A percentile compares a stretch with the other conserved stretches of the same genome.
phyloP scores from a whole-genome alignment of 805 yeast species.

The Starmera pachycereana region DNA sequence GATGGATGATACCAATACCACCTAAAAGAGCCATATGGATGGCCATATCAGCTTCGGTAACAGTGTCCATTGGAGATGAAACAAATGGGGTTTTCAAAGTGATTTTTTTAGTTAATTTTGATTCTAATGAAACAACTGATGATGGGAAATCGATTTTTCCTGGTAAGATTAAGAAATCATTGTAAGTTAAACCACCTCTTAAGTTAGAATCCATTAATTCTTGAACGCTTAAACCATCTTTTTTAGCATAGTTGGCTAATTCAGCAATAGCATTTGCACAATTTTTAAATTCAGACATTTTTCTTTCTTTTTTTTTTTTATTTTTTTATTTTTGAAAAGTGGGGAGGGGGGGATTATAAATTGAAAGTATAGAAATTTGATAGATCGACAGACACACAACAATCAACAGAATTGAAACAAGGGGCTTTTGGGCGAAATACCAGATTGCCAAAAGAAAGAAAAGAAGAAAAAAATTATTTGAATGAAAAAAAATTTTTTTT shows the following conservation, averaged over 20 bases:
- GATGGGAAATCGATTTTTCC: conserved; percentile 91
- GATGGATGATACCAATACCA: conserved; percentile 98
- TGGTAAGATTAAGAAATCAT: conserved; percentile 91
- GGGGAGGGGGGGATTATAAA: too few species aligned
- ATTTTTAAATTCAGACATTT: conserved; percentile 26
- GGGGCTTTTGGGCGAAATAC: neutral
- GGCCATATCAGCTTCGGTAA: conserved; percentile 96
- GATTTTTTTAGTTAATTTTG: conserved; percentile 86
- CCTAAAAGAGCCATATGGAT: conserved; percentile 97
- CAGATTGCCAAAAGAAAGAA: conserved; percentile 2
- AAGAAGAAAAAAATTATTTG: neutral
- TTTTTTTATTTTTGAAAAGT: too few species aligned
- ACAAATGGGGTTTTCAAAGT: conserved; percentile 88
- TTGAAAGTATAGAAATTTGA: neutral
- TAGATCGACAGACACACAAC: neutral
- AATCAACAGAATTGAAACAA: neutral
- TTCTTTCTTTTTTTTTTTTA: neutral
- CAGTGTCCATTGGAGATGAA: conserved; percentile 99
- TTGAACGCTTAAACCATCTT: conserved; percentile 79
- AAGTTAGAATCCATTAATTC: conserved; percentile 80
- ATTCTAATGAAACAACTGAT: conserved; percentile 62
- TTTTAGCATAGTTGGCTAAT: conserved; percentile 52
- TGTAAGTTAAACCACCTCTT: conserved; percentile 96
- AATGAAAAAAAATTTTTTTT: conserved; percentile 6
- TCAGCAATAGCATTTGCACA: conserved; percentile 54